Percentiles rank a stretch among this genome's conserved stretches.
Conservation (phyloP, 345 rosid species). For the Gossypium rotundifolium region DNA sequence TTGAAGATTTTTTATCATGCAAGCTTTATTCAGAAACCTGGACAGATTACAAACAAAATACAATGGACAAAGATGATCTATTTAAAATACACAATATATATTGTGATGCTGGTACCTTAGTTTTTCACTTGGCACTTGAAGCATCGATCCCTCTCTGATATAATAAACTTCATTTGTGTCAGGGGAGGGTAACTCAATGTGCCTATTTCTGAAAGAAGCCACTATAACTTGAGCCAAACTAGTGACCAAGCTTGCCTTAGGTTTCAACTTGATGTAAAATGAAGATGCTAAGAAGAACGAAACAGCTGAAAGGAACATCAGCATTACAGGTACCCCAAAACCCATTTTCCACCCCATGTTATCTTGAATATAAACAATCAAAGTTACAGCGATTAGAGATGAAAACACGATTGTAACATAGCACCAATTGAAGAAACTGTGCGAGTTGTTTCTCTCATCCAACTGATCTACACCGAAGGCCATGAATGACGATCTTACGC, state of each 20-base stretch:
- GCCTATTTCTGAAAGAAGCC: slow-evolving; percentile 30
- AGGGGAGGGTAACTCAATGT: slow-evolving; percentile 15
- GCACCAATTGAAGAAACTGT: slow-evolving; percentile 47
- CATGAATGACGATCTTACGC: slow-evolving; percentile 44
- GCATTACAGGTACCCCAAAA: slow-evolving; percentile 37
- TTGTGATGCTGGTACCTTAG: slow-evolving; percentile 17
- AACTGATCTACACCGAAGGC: slow-evolving; percentile 63
- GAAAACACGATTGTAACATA: slow-evolving; percentile 26
- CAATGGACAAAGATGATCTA: background rate
- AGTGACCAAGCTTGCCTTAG: slow-evolving; percentile 30
- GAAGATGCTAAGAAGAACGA: slow-evolving; percentile 42
- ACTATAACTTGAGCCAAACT: slow-evolving; percentile 43
- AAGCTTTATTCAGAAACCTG: slow-evolving; percentile 51
- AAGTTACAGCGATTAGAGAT: slow-evolving; percentile 30
- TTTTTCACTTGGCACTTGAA: slow-evolving; percentile 32
- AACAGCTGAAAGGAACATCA: slow-evolving; percentile 35
- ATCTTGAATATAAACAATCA: slow-evolving; percentile 49
- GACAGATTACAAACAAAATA: background rate
- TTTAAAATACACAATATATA: background rate
- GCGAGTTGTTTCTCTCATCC: background rate
- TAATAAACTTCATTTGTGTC: slow-evolving; percentile 12
- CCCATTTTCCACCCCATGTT: slow-evolving; percentile 53
- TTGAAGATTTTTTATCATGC: slow-evolving; percentile 28
- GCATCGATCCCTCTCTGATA: slow-evolving; percentile 17
- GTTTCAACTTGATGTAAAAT: slow-evolving; percentile 30